Percentiles rank a stretch among this genome's conserved stretches.
These are phyloP conservation scores for Cyberlindnera bimundalis DNA, from an alignment of 805 yeast genomes.

Conservation along the genomic window DNA sequence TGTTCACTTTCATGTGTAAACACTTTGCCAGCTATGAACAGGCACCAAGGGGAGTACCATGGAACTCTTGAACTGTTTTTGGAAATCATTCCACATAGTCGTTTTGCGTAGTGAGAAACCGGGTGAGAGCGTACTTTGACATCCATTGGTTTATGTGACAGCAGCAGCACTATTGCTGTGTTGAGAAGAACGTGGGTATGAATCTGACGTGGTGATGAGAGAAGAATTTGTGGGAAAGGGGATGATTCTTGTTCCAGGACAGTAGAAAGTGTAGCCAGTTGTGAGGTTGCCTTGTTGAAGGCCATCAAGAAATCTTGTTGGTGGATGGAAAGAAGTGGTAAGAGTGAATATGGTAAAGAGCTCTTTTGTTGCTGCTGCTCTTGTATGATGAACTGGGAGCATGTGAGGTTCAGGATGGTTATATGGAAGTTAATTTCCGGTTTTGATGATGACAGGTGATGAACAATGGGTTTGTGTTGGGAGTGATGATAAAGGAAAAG, in stretches of 20 bases:
- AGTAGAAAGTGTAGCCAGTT: not conserved
- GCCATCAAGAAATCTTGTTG: constrained; percentile 10
- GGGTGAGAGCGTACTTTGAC: constrained; percentile 15
- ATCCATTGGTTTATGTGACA: constrained; percentile 15
- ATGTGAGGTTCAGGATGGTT: constrained; percentile 9
- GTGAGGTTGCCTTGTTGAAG: constrained; percentile 6
- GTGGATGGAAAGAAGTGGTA: constrained; percentile 13
- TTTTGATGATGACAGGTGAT: not conserved
- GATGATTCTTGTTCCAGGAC: constrained; percentile 3
- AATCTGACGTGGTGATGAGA: constrained; percentile 1
- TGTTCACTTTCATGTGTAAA: constrained; percentile 27
- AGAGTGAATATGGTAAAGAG: constrained; percentile 4
- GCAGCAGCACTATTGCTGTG: constrained; percentile 11
- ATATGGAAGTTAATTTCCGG: constrained; percentile 8
- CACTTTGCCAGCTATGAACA: constrained; percentile 22
- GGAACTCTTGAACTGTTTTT: constrained; percentile 10
- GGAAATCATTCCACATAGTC: constrained; percentile 16
- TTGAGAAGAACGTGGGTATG: constrained; percentile 10
- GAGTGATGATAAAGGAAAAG: constrained; percentile 10
- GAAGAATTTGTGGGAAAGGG: constrained; percentile 12
- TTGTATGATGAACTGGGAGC: constrained; percentile 6
- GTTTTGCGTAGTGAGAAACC: constrained; percentile 23
- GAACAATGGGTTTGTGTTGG: constrained; percentile 6
- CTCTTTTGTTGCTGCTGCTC: not conserved
- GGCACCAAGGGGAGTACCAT: constrained; percentile 16